Evolutionary conservation across 2,329 filamentous ascomycete genomes (phyloP), one percentile per base, ranked within the genome.

Genomic region (Fusarium sp.): DNA sequence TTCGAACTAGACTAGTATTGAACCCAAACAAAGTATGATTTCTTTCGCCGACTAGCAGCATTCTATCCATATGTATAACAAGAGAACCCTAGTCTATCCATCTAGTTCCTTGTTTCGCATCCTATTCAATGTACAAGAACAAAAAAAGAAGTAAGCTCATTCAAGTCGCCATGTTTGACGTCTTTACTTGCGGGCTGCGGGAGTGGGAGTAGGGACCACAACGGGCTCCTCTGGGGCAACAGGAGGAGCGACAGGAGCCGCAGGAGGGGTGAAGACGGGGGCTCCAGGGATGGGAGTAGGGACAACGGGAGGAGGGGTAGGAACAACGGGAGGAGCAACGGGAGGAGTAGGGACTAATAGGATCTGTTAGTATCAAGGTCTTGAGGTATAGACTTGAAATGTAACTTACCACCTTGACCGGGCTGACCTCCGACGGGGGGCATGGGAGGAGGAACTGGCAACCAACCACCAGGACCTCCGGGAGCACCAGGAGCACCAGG

Each of bases 201-300:
- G 65, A 24, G 61, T 67, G 10, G 67, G 67, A 25, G 66, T 67
- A 29, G 67, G 66, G 49, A 13, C 54, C 27, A 53, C 51, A 13
- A 43, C 29, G 8, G 59, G 59, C 38, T 48, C 29, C 29, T 56
- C 47, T 12, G 58, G 45, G 32, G 53, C 34, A 29, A 45, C 44
- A 18, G 53, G 45, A 44, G 57, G 57, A 20, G 43, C 27, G 16
- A 32, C 16, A 25, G 57, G 57, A 34, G n/a, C 34, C 10, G 52
- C 32, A 34, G 52, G 51, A 48, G 58, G 58, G 29, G 52, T 58
- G 25, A 52, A 30, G 12, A 41, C 6, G 27, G 60, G 60, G 5
- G 41, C 62, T 65, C 29, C 51, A 18, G 60, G 46, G 57, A 44
- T 27, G 15, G 62, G 40, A 43, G 41, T 49, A 46, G 60, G 62